Percentiles rank a stretch among this genome's conserved stretches.
Conservation (phyloP, 306 rosid species). For the Cercis canadensis region DNA sequence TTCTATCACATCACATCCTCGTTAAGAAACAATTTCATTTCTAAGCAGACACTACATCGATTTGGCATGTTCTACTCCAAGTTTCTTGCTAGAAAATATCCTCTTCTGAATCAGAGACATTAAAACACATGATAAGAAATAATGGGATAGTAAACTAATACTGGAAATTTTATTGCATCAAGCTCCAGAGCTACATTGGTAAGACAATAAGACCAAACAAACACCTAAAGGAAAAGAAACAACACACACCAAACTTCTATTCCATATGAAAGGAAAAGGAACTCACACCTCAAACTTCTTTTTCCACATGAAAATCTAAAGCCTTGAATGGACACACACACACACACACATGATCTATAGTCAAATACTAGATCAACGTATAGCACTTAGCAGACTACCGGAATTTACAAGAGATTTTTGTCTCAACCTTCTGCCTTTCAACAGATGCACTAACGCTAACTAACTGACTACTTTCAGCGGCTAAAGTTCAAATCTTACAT, state of each 20-base stretch:
- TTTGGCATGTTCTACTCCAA: not conserved
- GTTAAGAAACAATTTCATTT: not conserved
- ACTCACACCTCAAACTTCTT: conserved; percentile 22
- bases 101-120: not conserved
- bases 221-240: too few relatives aligned
- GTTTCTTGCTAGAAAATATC: not conserved
- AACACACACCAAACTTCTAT: not conserved
- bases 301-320: conserved; percentile 18
- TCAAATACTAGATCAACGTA: conserved; percentile 17
- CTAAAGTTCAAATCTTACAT: conserved; percentile 16
- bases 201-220: not conserved
- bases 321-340: not conserved
- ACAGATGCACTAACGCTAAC: conserved; percentile 29
- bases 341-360: not conserved
- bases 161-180: conserved; percentile 26
- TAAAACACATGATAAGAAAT: not conserved
- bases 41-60: not conserved
- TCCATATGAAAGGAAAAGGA: too few relatives aligned
- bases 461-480: conserved; percentile 31
- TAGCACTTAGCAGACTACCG: conserved; percentile 8
- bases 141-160: not conserved
- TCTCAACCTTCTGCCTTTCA: conserved; percentile 18
- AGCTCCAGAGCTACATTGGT: conserved; percentile 15
- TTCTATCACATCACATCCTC: too few relatives aligned
- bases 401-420: conserved; percentile 31